Conservation (phyloP, 306 rosid species). For the Sechiopsis laciniata region DNA sequence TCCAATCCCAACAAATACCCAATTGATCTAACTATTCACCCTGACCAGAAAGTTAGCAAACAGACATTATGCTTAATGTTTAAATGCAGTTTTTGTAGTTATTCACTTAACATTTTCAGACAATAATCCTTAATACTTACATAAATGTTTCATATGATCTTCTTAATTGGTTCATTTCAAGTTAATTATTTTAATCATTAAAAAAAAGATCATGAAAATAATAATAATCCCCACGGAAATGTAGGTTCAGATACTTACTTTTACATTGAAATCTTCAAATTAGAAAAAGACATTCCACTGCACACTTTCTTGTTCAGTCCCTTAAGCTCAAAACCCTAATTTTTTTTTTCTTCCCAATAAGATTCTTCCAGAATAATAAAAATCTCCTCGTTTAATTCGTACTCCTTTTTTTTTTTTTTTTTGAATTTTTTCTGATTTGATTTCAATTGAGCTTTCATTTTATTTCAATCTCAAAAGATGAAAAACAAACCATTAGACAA, state of each 20-base stretch:
- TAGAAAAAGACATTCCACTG: slow-evolving; percentile 94
- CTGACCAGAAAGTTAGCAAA: neutral
- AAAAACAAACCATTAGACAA: slow-evolving; percentile 13
- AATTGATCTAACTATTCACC: neutral
- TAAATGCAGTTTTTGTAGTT: neutral
- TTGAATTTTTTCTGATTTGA: neutral
- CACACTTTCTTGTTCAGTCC: slow-evolving; percentile 44
- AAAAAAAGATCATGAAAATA: slow-evolving; percentile 24
- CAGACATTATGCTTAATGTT: neutral
- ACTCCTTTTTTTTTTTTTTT: neutral
- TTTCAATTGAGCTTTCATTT: slow-evolving; percentile 2
- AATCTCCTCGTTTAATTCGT: neutral
- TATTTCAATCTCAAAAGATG: slow-evolving; percentile 2
- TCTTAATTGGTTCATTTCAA: slow-evolving; percentile 5
- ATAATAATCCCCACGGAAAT: slow-evolving; percentile 66
- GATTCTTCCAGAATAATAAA: slow-evolving; percentile 13
- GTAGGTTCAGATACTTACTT: slow-evolving; percentile 45
- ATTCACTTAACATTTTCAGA: neutral
- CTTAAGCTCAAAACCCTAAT: slow-evolving; percentile 41
- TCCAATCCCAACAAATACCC: neutral
- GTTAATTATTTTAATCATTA: too few species aligned
- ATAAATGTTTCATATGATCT: neutral
- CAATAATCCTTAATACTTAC: neutral
- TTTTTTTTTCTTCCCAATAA: slow-evolving; percentile 23
- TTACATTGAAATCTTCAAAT: slow-evolving; percentile 40